Evolutionary conservation across 768 basidiomycete genomes (phyloP).

Genomic region (Dentipellis sp.): DNA sequence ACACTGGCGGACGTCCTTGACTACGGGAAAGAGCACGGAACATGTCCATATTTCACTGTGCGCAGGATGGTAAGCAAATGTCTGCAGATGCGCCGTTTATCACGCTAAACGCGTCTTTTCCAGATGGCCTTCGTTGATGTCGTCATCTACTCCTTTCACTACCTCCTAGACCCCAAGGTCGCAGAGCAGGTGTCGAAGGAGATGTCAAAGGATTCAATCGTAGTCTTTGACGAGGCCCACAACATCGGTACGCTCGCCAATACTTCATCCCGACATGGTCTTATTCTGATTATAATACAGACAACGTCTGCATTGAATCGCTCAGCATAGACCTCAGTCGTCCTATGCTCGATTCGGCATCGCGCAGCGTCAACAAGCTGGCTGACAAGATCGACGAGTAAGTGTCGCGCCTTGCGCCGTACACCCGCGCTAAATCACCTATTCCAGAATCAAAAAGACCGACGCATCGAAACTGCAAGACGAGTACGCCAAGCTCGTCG

Average conservation of each 20-base stretch:
- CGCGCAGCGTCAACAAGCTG: conserved; percentile 76
- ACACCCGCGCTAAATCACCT: not conserved
- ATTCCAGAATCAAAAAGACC: conserved; percentile 76
- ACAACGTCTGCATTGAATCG: conserved; percentile 99
- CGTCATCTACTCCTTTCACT: conserved; percentile 99
- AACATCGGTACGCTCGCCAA: conserved; percentile 70
- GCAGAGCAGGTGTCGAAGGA: conserved; percentile 99
- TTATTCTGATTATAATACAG: conserved; percentile 27
- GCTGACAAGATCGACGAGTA: conserved; percentile 93
- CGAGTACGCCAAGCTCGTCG: conserved; percentile 92
- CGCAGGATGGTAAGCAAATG: conserved; percentile 76
- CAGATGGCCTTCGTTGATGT: conserved; percentile 95
- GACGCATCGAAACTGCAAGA: conserved; percentile 93
- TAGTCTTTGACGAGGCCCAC: conserved; percentile 99
- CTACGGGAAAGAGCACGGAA: conserved; percentile 74
- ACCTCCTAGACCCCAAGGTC: conserved; percentile 96
- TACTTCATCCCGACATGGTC: not conserved
- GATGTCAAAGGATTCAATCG: conserved; percentile 94
- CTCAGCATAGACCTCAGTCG: conserved; percentile 94
- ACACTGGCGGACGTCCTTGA: conserved; percentile 90
- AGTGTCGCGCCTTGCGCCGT: conserved; percentile 20
- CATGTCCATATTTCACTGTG: conserved; percentile 95
- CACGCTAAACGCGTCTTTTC: not conserved
- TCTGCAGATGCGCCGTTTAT: not conserved
- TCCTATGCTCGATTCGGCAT: conserved; percentile 94